Evolutionary conservation across 2,329 filamentous ascomycete genomes (phyloP), one percentile per base, ranked within the genome.

Genomic region (Cadophora luteo-olivacea): DNA sequence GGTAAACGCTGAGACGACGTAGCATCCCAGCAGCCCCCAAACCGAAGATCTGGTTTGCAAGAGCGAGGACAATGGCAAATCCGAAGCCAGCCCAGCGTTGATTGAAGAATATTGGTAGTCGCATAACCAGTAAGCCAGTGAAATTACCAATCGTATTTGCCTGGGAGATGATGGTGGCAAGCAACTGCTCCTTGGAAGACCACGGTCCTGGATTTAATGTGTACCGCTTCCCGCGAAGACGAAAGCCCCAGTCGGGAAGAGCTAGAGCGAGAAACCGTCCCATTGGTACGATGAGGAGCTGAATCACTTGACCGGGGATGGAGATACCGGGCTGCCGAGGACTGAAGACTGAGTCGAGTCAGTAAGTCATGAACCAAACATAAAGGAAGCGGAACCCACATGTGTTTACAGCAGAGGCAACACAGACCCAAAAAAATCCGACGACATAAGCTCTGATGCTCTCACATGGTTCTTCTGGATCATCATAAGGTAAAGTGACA

Each of bases 1-100:
- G 79, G 65, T 80, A 80, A n/a, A 80, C 76, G 16, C 75, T 75
- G n/a, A 80, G 75, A 7, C 78, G 77, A 25, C 78, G 77, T 8
- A 78, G 72, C 32, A 80, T 71, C 2, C 78, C 78, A 4, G 78
- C 75, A 48, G 79, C 74, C 5, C 79, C 78, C 1, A 78, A 72
- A 14, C 79, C 78, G 65, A 78, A 79, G 38, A 79, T 70, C 67
- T 80, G 77, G 38, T 76, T 78, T 24, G 78, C 74, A 12, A 78
- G 73, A 32, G 76, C 74, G 1, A 79, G 74, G 33, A 79, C 69
- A 36, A 79, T 75, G 62, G 72, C 74, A 65, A 77, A 80, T 19
- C 75, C 77, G 61, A 76, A 77, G 22, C 69, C 72, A 16, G 72
- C 75, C 74, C 77, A 79, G 16, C 69, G 68, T 66, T 80, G 75